Evolutionary conservation across 805 yeast species (phyloP).

Genomic region (Lipomyces anomalus): DNA sequence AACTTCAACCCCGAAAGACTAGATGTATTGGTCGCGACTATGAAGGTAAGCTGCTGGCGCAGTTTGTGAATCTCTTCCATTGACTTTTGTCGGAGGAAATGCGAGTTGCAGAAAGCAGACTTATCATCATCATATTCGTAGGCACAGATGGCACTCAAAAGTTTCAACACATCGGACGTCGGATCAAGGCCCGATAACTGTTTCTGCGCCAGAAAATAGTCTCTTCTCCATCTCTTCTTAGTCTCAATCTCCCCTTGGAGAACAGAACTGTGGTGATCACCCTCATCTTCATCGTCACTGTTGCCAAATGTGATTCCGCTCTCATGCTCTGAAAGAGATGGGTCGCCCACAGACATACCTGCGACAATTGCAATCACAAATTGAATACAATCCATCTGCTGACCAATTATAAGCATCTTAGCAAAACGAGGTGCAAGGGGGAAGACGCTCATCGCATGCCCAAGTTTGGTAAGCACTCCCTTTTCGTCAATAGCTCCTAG

Average conservation of each 20-base stretch:
- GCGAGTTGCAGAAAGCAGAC: constrained; percentile 46
- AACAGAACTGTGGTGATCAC: constrained; percentile 34
- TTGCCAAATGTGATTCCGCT: constrained; percentile 46
- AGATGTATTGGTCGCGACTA: constrained; percentile 55
- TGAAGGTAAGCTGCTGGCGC: constrained; percentile 69
- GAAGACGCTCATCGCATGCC: constrained; percentile 79
- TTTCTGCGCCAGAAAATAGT: constrained; percentile 53
- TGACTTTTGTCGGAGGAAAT: constrained; percentile 65
- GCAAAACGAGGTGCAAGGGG: constrained; percentile 93
- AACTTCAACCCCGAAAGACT: constrained; percentile 6
- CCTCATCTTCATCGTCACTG: constrained; percentile 33
- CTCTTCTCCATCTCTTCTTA: constrained; percentile 36
- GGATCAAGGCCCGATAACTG: constrained; percentile 56
- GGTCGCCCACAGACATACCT: constrained; percentile 89
- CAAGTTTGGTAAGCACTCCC: constrained; percentile 64
- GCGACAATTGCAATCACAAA: constrained; percentile 89
- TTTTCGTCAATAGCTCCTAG: constrained; percentile 70
- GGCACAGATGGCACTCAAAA: constrained; percentile 82
- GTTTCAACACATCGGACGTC: constrained; percentile 65
- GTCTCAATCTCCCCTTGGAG: constrained; percentile 10
- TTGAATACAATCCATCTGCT: constrained; percentile 78
- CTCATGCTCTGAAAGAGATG: constrained; percentile 71
- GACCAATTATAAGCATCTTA: constrained; percentile 80
- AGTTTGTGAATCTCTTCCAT: constrained; percentile 83
- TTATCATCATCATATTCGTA: constrained; percentile 61